Conservation (phyloP, 2,329 filamentous ascomycete genomes). For the Fusarium goolgardi region DNA sequence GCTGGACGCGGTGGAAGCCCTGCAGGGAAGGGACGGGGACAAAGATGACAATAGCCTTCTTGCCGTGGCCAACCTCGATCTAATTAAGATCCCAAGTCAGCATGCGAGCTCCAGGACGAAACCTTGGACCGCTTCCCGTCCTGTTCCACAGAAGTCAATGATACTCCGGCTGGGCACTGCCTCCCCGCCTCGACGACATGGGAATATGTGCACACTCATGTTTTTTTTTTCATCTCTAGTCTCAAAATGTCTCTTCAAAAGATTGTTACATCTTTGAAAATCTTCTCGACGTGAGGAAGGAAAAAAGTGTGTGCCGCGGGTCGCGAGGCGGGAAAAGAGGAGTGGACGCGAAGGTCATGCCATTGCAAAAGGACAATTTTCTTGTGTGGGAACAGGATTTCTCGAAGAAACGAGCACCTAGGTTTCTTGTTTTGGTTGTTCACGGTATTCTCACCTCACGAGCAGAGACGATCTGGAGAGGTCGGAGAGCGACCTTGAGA, state of each 20-base stretch:
- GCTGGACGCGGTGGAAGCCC: constrained; percentile 99
- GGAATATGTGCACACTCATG: constrained; percentile 14
- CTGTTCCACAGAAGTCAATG: constrained; percentile 69
- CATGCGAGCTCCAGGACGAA: constrained; percentile 79
- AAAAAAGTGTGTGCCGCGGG: constrained; percentile 29
- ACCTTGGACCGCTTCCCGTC: constrained; percentile 81
- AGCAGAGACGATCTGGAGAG: constrained; percentile 98
- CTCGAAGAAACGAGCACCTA: constrained; percentile 30
- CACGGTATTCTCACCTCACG: constrained; percentile 87
- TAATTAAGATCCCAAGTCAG: constrained; percentile 77
- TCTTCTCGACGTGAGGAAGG: constrained; percentile 34
- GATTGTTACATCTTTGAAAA: constrained; percentile 42
- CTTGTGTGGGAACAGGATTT: constrained; percentile 58
- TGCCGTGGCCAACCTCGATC: constrained; percentile 99
- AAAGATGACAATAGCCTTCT: constrained; percentile 99
- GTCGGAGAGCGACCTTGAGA: constrained; percentile 94
- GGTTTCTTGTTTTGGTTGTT: constrained; percentile 31
- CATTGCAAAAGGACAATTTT: constrained; percentile 51
- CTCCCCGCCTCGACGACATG: constrained; percentile 46
- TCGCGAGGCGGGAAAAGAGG: constrained; percentile 40
- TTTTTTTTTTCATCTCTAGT: constrained; percentile 1
- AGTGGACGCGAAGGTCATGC: constrained; percentile 32
- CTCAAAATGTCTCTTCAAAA: constrained; percentile 24
- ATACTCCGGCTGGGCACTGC: constrained; percentile 51
- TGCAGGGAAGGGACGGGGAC: constrained; percentile 98